Base-by-base conservation (phyloP, 257 asterid species). In the Datura wrightii region DNA sequence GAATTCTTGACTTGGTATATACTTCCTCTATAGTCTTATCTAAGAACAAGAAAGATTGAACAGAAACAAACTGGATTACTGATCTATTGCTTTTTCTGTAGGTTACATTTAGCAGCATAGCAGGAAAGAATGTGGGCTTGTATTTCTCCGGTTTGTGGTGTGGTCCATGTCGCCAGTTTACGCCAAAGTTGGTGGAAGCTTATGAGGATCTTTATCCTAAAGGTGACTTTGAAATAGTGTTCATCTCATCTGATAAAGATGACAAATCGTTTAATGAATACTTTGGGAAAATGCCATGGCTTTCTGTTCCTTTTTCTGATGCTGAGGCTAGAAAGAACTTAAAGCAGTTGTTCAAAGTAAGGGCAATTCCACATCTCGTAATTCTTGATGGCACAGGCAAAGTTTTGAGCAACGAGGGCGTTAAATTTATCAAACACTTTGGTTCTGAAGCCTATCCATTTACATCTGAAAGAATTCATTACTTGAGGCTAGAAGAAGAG, bases 231-330 rank as follows among this genome's bases (percentile, higher is more conserved):
- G 91, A 89, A 82, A 78, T 89, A 36, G 85, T 89, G 34, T 86
- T 89, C 52, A 65, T 86, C 48, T 89, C 91, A 42, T 76, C 85
- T 59, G 91, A 89, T 83, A 82, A 81, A 79, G 88, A 89, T 79
- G 85, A 89, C 3, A 82, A 79, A 41, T 70, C 91, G 13, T 89
- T 89, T 54, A 83, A 62, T 63, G 85, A 39, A 10, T 86, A 89
- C 79, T 89, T 89, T 10, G 71, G 1, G 13, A 86, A 89, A 41
- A 89, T 86, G 91, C 89, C 88, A 10, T 89, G 91, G 91, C 89
- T 86, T 71, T 85, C 91, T 39, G 74, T 89, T 72, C 91, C 89
- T 1, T 89, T 79, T 66, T 36, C 54, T 72, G 91, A 89, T 79
- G n/a, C 24, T 18, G 88, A 79, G 24, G 79, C 85, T 13, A 56